Conservation (phyloP, 2,329 filamentous ascomycete genomes). For the Botrytis hyacinthi region DNA sequence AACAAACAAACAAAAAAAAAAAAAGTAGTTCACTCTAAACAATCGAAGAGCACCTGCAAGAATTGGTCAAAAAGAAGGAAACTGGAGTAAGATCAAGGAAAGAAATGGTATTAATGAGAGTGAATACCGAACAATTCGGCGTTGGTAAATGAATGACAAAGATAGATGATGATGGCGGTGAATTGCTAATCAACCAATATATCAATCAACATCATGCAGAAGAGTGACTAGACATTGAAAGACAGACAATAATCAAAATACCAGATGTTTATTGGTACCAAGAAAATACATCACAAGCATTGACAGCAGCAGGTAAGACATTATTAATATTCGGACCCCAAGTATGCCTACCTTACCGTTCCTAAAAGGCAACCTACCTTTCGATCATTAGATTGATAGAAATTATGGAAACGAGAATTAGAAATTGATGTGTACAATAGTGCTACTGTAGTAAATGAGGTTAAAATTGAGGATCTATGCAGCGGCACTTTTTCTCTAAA, state of each 20-base stretch:
- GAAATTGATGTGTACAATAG: background rate
- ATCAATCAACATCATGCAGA: background rate
- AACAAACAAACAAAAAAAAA: background rate
- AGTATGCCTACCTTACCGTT: background rate
- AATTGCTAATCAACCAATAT: slow-evolving; percentile 8
- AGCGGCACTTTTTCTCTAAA: background rate
- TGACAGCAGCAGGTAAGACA: slow-evolving; percentile 3
- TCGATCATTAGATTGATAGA: background rate
- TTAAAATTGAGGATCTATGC: slow-evolving; percentile 13
- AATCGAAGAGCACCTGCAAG: background rate
- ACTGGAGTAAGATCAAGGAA: background rate
- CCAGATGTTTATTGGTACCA: slow-evolving; percentile 9
- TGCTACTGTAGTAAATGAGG: slow-evolving; percentile 7
- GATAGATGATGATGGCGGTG: slow-evolving; percentile 13
- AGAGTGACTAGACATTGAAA: background rate
- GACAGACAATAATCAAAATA: background rate
- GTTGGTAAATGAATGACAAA: slow-evolving; percentile 3
- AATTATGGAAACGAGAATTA: background rate
- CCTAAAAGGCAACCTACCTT: background rate
- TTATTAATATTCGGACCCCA: slow-evolving; percentile 6
- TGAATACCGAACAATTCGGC: background rate
- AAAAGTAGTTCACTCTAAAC: background rate
- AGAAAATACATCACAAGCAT: background rate
- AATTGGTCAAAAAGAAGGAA: background rate
- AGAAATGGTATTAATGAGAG: slow-evolving; percentile 6